A percentile compares a stretch with the other conserved stretches of the same genome.
phyloP scores from a whole-genome alignment of 1,284 basidiomycete genomes.

The Heterobasidion irregulare region DNA sequence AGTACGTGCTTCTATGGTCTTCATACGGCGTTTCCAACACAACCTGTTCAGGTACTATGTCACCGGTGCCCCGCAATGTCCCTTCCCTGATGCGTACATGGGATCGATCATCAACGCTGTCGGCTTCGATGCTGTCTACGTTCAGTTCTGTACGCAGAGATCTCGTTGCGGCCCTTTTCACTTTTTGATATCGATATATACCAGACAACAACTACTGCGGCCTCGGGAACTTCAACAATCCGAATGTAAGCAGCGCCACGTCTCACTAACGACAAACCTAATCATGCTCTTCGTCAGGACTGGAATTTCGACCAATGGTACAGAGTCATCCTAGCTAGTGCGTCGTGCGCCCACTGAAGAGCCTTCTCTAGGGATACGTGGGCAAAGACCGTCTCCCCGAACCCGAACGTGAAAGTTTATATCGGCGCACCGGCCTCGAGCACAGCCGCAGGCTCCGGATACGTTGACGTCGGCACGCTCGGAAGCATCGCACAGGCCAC shows the following conservation, averaged over 20 bases:
- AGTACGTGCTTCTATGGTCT: constrained; percentile 20
- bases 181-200: not conserved
- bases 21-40: too few relatives aligned
- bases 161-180: too few relatives aligned
- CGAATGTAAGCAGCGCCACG: constrained; percentile 13
- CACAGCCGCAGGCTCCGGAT: constrained; percentile 43
- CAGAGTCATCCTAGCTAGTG: too few relatives aligned
- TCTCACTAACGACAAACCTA: not conserved
- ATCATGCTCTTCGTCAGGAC: constrained; percentile 10
- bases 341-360: not conserved
- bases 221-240: constrained; percentile 31
- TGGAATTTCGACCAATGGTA: constrained; percentile 49
- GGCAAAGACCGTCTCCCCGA: constrained; percentile 50
- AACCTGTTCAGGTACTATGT: constrained; percentile 40
- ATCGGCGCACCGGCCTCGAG: constrained; percentile 50
- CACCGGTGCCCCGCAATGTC: constrained; percentile 61
- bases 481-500: constrained; percentile 34
- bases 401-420: constrained; percentile 52
- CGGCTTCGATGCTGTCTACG: constrained; percentile 54
- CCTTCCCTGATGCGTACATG: constrained; percentile 52
- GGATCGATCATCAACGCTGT: constrained; percentile 45
- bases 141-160: constrained; percentile 40
- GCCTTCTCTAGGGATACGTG: constrained; percentile 43
- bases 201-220: constrained; percentile 55
- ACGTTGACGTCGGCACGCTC: constrained; percentile 38